A percentile compares a stretch with the other conserved stretches of the same genome.
These are phyloP conservation scores for Acer saccharum DNA, from an alignment of 345 rosid species.

Conservation along the genomic window DNA sequence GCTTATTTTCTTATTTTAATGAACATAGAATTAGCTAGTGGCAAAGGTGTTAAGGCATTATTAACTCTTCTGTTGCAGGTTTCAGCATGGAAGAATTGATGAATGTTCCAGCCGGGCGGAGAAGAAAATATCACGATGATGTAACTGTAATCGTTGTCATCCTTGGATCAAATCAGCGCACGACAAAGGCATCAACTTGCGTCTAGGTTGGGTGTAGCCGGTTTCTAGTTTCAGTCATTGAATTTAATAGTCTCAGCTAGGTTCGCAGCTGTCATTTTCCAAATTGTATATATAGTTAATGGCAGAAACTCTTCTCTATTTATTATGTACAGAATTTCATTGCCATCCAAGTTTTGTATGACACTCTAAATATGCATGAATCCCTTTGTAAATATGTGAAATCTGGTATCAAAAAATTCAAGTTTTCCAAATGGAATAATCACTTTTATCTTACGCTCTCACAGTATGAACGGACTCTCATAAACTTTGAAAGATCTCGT, in stretches of 20 bases:
- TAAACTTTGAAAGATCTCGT: background rate
- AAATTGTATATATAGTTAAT: conserved; percentile 28
- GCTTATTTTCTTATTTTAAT: background rate
- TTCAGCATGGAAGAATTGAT: conserved; percentile 85
- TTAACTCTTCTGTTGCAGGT: conserved; percentile 42
- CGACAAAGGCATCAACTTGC: conserved; percentile 82
- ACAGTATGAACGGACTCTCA: background rate
- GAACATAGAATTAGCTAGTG: background rate
- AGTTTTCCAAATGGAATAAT: background rate
- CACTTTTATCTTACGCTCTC: background rate
- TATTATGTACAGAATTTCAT: conserved; percentile 4
- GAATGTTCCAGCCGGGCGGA: conserved; percentile 92
- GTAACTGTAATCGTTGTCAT: conserved; percentile 85
- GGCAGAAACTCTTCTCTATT: background rate
- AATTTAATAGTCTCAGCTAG: background rate
- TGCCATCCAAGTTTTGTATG: conserved; percentile 14
- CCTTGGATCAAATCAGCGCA: conserved; percentile 81
- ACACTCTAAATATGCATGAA: background rate
- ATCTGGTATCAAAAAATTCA: too few relatives aligned
- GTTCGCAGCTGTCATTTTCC: conserved; percentile 10
- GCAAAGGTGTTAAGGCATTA: background rate
- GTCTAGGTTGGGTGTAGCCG: conserved; percentile 26
- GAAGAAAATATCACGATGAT: conserved; percentile 95
- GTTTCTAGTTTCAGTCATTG: conserved; percentile 5
- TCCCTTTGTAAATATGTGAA: background rate